Evolutionary conservation across 768 basidiomycete species (phyloP).

Genomic region (Phlebiopsis gigantea): DNA sequence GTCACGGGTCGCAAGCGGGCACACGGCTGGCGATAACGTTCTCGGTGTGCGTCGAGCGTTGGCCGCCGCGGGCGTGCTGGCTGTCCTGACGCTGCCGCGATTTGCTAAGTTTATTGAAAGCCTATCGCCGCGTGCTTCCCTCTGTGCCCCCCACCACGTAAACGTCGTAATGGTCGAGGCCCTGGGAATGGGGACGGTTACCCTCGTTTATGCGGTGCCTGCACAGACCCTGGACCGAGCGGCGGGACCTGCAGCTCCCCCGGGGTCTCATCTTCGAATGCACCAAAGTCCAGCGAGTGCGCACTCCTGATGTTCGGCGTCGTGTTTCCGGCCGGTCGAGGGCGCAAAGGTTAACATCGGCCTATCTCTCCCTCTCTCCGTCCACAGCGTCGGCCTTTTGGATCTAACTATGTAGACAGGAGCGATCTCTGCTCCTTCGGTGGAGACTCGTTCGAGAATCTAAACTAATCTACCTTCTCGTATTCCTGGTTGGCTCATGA

Average conservation of each 20-base stretch:
- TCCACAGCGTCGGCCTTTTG: conserved; percentile 12
- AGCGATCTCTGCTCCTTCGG: conserved; percentile 6
- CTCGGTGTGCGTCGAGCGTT: background rate
- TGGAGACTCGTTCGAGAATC: conserved; percentile 14
- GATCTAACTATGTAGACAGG: conserved; percentile 9
- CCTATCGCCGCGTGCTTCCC: conserved; percentile 15
- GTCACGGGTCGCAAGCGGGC: background rate
- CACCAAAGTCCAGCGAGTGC: conserved; percentile 4
- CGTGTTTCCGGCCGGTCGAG: conserved; percentile 20
- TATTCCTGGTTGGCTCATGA: conserved; percentile 4
- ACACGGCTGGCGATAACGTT: background rate
- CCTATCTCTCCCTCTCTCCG: conserved; percentile 15
- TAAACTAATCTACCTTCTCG: background rate
- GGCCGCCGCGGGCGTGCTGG: background rate
- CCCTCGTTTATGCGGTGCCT: conserved; percentile 2
- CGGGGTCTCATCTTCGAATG: conserved; percentile 1
- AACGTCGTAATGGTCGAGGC: conserved; percentile 3
- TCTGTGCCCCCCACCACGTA: background rate
- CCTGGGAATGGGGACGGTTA: background rate
- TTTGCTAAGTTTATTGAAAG: conserved; percentile 8
- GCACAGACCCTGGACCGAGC: background rate
- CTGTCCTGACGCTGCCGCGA: background rate
- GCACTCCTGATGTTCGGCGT: conserved; percentile 16
- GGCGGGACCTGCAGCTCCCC: conserved; percentile 8
- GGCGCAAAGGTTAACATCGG: conserved; percentile 25